phyloP scores from a whole-genome alignment of 345 rosid genomes.

The Passiflora organensis region DNA sequence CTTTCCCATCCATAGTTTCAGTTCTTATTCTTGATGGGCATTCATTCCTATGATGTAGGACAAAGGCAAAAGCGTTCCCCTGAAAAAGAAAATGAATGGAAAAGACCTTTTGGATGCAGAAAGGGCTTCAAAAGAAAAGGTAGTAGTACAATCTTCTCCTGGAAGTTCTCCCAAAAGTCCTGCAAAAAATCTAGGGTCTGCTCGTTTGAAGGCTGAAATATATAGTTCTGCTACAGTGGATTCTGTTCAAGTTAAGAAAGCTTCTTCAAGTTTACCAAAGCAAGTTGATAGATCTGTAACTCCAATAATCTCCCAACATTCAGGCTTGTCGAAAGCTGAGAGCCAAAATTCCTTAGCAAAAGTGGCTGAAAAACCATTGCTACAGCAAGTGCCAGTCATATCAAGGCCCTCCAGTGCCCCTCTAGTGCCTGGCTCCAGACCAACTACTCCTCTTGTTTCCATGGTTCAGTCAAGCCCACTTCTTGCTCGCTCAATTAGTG shows the following conservation, averaged over 20 bases:
- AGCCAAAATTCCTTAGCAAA: constrained; percentile 36
- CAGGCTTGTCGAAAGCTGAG: constrained; percentile 37
- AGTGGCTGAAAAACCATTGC: constrained; percentile 38
- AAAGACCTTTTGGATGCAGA: constrained; percentile 46
- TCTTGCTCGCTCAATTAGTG: constrained; percentile 80
- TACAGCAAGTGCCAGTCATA: constrained; percentile 45
- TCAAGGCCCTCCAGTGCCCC: constrained; percentile 97
- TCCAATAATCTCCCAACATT: constrained; percentile 28
- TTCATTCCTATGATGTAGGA: constrained; percentile 22
- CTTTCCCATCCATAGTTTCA: too few relatives aligned
- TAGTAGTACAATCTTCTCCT: constrained; percentile 44
- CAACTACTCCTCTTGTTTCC: constrained; percentile 47
- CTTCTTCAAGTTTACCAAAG: constrained; percentile 33
- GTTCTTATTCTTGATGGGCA: constrained; percentile 3
- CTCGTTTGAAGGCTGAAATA: constrained; percentile 43
- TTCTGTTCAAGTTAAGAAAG: constrained; percentile 33
- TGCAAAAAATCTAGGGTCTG: constrained; percentile 20
- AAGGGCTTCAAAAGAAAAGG: constrained; percentile 52
- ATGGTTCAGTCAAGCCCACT: constrained; percentile 51
- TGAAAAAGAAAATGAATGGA: constrained; percentile 30
- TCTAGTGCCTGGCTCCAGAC: constrained; percentile 50
- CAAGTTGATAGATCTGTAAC: constrained; percentile 38
- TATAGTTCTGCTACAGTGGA: constrained; percentile 34
- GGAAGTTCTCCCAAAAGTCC: constrained; percentile 36
- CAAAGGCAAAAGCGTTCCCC: constrained; percentile 27